Evolutionary conservation across 1,139 yeast species (phyloP), one percentile per base, ranked within the genome.

Genomic region (Hansenula lynferdii): DNA sequence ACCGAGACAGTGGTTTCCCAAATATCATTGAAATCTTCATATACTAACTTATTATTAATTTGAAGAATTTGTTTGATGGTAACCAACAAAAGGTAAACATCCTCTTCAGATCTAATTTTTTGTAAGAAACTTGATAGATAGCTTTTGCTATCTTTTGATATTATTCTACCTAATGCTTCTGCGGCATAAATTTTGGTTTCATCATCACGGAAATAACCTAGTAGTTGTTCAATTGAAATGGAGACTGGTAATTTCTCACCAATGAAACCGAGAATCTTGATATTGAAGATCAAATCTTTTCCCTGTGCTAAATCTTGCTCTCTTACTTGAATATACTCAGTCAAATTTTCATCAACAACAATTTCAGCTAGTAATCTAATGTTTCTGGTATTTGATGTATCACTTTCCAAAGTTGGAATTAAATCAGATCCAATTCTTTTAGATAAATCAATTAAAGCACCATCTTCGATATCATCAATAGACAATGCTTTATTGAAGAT

Each of bases 121-220:
- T 42, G 38, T 20, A 74, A 44, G 31, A 74, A 52, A 5, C 46
- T 48, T 2, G 62, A 58, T 18, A 75, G 51, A 42, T 70, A 65
- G 4, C 45, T 47, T 1, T 54, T 50, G 8, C 68, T 49, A 43
- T 72, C 64, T 24, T 61, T 60, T 9, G 70, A 61, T 7, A 72
- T 66, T 21, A 75, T 54, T 12, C 71, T 66, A 1, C 86, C 84
- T 29, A 79, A 58, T 0, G 84, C 67, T 34, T 69, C 67, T 0
- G 84, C 74, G 1, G 80, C 69, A 7, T 75, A 74, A 17, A 62
- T 45, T 39, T 67, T 67, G 9, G 72, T 56, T 7, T 58, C 56
- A 15, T 69, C 75, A 34, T 72, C 72, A 6, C 51, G 38, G 19
- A 53, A 53, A 31, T 44, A 50, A 8, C 23, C 17, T 19, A 41